These are phyloP conservation scores for Penicillium turbatum DNA, from an alignment of 495 filamentous ascomycete species.

Conservation along the genomic window DNA sequence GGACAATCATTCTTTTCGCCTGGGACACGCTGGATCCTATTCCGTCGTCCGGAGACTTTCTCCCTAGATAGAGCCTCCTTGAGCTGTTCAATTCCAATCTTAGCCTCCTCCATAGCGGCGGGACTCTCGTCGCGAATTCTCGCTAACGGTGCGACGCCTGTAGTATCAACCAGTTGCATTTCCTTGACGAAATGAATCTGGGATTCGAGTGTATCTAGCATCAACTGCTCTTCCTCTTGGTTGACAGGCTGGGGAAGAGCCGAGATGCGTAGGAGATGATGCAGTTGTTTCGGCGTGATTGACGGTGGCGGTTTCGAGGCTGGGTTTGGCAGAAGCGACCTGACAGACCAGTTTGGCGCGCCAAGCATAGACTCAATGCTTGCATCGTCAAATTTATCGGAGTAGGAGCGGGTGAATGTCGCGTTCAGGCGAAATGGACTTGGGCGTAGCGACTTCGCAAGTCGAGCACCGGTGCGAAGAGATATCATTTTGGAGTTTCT, in stretches of 20 bases:
- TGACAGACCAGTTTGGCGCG: constrained; percentile 80
- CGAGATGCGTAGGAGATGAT: constrained; percentile 85
- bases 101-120: constrained; percentile 48
- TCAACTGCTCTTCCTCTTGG: constrained; percentile 52
- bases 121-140: constrained; percentile 78
- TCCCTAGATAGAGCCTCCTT: constrained; percentile 51
- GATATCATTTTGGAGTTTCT: constrained; percentile 9
- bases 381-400: constrained; percentile 17
- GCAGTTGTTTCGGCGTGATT: constrained; percentile 55
- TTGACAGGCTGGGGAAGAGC: constrained; percentile 71
- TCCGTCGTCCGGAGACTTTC: constrained; percentile 47
- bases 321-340: constrained; percentile 61
- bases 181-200: constrained; percentile 87
- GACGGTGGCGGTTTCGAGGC: constrained; percentile 26
- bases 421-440: constrained; percentile 5
- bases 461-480: constrained; percentile 19
- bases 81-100: constrained; percentile 49
- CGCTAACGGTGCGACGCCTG: constrained; percentile 63
- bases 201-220: constrained; percentile 69
- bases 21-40: constrained; percentile 40
- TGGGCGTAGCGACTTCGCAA: constrained; percentile 14
- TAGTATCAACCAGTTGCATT: constrained; percentile 75
- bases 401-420: constrained; percentile 19
- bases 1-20: constrained; percentile 28
- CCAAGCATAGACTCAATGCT: constrained; percentile 58